phyloP scores from a whole-genome alignment of 1,139 yeast genomes.

The Debaryomycetaceae sp. region DNA sequence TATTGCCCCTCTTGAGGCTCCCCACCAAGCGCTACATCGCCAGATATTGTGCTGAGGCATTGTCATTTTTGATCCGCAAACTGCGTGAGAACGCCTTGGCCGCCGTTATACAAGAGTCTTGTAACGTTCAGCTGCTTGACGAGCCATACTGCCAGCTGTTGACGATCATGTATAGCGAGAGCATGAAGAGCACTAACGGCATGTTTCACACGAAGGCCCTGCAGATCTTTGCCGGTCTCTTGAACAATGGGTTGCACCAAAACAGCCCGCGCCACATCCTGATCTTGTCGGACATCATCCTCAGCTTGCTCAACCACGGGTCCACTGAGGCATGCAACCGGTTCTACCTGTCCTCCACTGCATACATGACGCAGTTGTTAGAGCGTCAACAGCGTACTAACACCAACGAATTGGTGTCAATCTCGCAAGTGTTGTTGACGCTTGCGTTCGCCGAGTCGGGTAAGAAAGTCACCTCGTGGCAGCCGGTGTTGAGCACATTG shows the following conservation, averaged over 20 bases:
- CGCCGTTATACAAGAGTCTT: slow-evolving; percentile 45
- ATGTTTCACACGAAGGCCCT: slow-evolving; percentile 71
- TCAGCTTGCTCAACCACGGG: slow-evolving; percentile 63
- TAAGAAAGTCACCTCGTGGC: slow-evolving; percentile 50
- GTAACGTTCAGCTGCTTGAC: slow-evolving; percentile 42
- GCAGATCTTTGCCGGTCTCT: slow-evolving; percentile 42
- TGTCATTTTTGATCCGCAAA: slow-evolving; percentile 78
- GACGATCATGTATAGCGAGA: slow-evolving; percentile 62
- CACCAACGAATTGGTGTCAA: slow-evolving; percentile 14
- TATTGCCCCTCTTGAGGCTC: slow-evolving; percentile 60
- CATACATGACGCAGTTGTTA: slow-evolving; percentile 16
- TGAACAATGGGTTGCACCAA: slow-evolving; percentile 29
- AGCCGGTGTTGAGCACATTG: slow-evolving; percentile 13
- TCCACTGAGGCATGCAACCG: slow-evolving; percentile 48
- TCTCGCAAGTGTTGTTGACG: slow-evolving; percentile 33
- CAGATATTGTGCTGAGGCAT: slow-evolving; percentile 85
- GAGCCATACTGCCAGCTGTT: slow-evolving; percentile 52
- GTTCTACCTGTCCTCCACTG: slow-evolving; percentile 36
- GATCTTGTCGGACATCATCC: slow-evolving; percentile 54
- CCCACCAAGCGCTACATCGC: slow-evolving; percentile 60
- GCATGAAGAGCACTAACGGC: slow-evolving; percentile 69
- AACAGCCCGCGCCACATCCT: slow-evolving; percentile 27
- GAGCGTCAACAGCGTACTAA: slow-evolving; percentile 9
- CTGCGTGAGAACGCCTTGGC: slow-evolving; percentile 47
- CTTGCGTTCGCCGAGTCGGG: slow-evolving; percentile 68